Evolutionary conservation across 345 rosid genomes (phyloP).

Genomic region (Eucalyptus marginata): DNA sequence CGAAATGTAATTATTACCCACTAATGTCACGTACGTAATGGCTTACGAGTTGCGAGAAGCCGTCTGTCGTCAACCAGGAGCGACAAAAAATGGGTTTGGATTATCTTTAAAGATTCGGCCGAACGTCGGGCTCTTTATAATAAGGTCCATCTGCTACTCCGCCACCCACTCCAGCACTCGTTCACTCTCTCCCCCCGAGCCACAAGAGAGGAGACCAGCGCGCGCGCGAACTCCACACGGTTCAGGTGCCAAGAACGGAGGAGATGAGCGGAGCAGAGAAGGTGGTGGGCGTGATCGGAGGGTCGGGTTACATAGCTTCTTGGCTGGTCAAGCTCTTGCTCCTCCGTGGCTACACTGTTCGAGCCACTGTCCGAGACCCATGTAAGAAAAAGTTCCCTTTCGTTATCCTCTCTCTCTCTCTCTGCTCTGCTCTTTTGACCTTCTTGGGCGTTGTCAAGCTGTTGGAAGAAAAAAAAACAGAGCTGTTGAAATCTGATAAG

Average conservation of each 20-base stretch:
- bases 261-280: background rate
- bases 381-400: background rate
- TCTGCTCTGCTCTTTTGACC: background rate
- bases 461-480: background rate
- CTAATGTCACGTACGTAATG: background rate
- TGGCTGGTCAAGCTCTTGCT: conserved; percentile 45
- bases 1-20: background rate
- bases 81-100: background rate
- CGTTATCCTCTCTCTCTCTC: background rate
- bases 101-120: background rate
- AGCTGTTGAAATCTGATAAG: background rate
- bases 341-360: conserved; percentile 29
- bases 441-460: background rate
- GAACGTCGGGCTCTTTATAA: background rate
- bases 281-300: conserved; percentile 43
- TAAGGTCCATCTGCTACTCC: background rate
- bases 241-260: background rate
- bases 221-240: background rate
- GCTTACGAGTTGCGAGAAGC: background rate
- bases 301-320: conserved; percentile 36
- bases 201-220: background rate
- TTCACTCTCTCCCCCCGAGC: background rate
- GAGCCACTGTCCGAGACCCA: conserved; percentile 32
- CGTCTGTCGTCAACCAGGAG: background rate
- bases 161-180: background rate